Conservation (phyloP, 495 filamentous ascomycete species). For the Neurospora cerealis region DNA sequence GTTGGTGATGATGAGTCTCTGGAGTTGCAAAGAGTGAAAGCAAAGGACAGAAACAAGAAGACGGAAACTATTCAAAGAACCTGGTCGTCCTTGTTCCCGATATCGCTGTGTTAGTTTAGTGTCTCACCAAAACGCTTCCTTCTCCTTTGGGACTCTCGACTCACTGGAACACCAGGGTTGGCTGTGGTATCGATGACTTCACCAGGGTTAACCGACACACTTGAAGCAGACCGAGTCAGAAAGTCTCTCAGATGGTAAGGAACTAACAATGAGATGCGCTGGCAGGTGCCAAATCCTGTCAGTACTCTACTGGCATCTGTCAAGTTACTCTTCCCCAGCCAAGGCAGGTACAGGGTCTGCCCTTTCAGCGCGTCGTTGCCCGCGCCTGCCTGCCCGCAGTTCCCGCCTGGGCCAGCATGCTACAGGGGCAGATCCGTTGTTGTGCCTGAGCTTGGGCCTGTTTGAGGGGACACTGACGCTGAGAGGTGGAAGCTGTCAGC, state of each 20-base stretch:
- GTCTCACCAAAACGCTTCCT: background rate
- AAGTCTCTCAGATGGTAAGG: background rate
- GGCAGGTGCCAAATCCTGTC: background rate
- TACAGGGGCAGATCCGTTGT: background rate
- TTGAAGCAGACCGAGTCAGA: background rate
- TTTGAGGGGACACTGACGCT: background rate
- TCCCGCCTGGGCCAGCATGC: background rate
- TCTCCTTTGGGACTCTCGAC: background rate
- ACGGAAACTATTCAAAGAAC: background rate
- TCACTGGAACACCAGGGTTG: background rate
- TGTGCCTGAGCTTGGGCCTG: conserved; percentile 1
- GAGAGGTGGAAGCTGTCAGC: conserved; percentile 2
- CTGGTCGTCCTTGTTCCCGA: background rate
- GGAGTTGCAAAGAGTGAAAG: background rate
- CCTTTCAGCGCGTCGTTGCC: background rate
- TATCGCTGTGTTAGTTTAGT: background rate
- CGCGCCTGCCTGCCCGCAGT: background rate
- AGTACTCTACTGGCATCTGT: background rate
- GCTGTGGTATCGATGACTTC: background rate
- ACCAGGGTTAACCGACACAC: background rate
- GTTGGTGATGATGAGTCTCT: background rate
- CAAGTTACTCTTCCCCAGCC: background rate
- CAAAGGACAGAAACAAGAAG: background rate
- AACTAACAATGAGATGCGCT: background rate
- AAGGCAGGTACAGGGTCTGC: background rate